Evolutionary conservation across 2,329 filamentous ascomycete genomes (phyloP).

Genomic region (Colletotrichum sp.): DNA sequence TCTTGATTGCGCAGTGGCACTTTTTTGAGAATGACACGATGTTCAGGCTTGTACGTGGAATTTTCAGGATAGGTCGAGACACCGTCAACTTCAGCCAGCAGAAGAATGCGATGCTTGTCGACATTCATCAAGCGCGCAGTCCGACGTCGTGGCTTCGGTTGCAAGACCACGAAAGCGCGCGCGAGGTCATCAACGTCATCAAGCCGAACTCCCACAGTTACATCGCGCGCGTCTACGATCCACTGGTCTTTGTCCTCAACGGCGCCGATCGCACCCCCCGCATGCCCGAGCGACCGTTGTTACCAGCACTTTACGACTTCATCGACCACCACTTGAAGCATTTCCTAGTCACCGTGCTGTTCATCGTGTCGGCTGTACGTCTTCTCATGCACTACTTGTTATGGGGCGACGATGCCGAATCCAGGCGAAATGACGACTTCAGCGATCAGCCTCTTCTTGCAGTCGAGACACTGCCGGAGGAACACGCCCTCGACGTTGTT

Average conservation of each 20-base stretch:
- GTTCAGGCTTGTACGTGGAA: slow-evolving; percentile 36
- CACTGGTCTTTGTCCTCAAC: slow-evolving; percentile 73
- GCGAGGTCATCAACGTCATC: slow-evolving; percentile 77
- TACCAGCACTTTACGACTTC: slow-evolving; percentile 71
- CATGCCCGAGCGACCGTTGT: slow-evolving; percentile 51
- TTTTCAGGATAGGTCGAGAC: slow-evolving; percentile 34
- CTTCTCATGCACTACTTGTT: slow-evolving; percentile 78
- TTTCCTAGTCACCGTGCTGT: slow-evolving; percentile 67
- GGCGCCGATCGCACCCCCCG: slow-evolving; percentile 69
- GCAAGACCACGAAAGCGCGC: slow-evolving; percentile 80
- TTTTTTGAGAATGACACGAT: slow-evolving; percentile 69
- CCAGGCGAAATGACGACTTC: slow-evolving; percentile 49
- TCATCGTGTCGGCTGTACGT: slow-evolving; percentile 68
- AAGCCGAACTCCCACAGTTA: slow-evolving; percentile 76
- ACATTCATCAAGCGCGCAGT: slow-evolving; percentile 77
- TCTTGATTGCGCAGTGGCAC: slow-evolving; percentile 78
- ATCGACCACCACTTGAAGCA: slow-evolving; percentile 61
- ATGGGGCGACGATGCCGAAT: slow-evolving; percentile 63
- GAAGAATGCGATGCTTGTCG: slow-evolving; percentile 51
- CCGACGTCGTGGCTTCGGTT: slow-evolving; percentile 77
- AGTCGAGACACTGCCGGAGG: slow-evolving; percentile 64
- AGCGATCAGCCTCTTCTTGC: slow-evolving; percentile 59
- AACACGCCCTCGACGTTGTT: slow-evolving; percentile 73
- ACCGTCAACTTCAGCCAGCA: slow-evolving; percentile 26
- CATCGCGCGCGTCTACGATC: slow-evolving; percentile 76